phyloP scores from a whole-genome alignment of 1,139 yeast genomes.

The Pneumocystis wakefieldiae region DNA sequence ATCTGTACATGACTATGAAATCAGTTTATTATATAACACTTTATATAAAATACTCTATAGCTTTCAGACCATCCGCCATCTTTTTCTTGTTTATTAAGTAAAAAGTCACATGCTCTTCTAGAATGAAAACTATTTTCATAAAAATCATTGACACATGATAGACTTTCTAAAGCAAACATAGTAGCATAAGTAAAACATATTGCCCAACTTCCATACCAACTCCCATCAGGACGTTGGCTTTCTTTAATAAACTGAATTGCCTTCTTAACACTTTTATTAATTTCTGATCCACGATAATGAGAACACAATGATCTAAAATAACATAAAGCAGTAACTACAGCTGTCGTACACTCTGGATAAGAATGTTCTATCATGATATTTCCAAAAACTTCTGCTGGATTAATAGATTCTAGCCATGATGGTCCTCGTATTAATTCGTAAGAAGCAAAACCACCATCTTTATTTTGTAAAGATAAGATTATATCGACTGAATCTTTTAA shows the following conservation, averaged over 20 bases:
- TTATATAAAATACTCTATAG: conserved; percentile 20
- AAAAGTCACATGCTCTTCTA: conserved; percentile 67
- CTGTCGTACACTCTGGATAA: conserved; percentile 94
- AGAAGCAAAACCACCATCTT: conserved; percentile 83
- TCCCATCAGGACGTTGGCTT: conserved; percentile 65
- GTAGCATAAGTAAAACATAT: conserved; percentile 91
- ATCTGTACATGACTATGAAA: conserved; percentile 13
- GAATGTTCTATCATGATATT: conserved; percentile 98
- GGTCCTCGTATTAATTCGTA: conserved; percentile 81
- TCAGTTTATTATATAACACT: neutral
- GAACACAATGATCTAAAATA: conserved; percentile 51
- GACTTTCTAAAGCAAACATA: conserved; percentile 94
- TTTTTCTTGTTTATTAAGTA: conserved; percentile 53
- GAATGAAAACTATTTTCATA: conserved; percentile 52
- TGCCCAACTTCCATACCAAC: conserved; percentile 99
- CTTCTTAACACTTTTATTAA: conserved; percentile 48
- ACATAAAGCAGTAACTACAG: conserved; percentile 75
- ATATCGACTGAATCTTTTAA: conserved; percentile 61
- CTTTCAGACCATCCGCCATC: conserved; percentile 98
- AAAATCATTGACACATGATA: conserved; percentile 48
- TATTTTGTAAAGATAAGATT: conserved; percentile 58
- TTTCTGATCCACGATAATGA: conserved; percentile 49
- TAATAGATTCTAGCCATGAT: conserved; percentile 54
- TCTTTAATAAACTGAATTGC: conserved; percentile 60
- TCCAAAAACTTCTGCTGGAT: conserved; percentile 96